A percentile compares a stretch with the other conserved stretches of the same genome.
phyloP scores from a whole-genome alignment of 257 asterid genomes.

The Nicotiana tomentosiformis region DNA sequence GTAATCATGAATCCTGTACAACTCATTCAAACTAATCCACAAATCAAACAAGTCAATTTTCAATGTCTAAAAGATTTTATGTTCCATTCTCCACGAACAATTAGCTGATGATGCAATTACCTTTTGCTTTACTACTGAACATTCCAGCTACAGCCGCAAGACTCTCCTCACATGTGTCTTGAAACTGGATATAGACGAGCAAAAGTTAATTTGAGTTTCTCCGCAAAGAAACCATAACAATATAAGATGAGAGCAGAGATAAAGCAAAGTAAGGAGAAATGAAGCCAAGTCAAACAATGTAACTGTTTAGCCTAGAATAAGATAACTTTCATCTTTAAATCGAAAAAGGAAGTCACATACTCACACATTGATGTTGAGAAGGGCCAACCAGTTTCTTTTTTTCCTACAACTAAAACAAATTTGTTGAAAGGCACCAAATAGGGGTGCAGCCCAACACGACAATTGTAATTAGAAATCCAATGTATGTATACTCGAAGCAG shows the following conservation, averaged over 20 bases:
- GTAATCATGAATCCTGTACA: not conserved
- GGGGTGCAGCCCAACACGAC: not conserved
- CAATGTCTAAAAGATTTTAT: not conserved
- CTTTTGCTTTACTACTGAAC: slow-evolving; percentile 99
- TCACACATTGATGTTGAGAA: not conserved
- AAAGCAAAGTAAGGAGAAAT: not conserved
- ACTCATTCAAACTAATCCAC: not conserved
- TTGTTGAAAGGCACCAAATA: not conserved
- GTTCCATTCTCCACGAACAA: not conserved
- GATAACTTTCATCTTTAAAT: not conserved
- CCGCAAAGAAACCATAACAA: not conserved
- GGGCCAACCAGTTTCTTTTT: not conserved
- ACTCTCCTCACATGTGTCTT: slow-evolving; percentile 95
- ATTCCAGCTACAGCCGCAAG: slow-evolving; percentile 99
- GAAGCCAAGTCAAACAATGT: not conserved
- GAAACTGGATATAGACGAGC: slow-evolving; percentile 49
- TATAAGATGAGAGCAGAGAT: not conserved
- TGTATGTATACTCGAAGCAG: not conserved
- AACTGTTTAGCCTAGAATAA: not conserved
- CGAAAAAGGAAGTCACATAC: not conserved
- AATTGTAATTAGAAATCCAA: not conserved
- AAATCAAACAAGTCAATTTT: not conserved
- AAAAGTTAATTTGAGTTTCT: not conserved
- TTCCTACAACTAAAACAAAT: not conserved
- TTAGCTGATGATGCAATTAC: slow-evolving; percentile 29